A percentile compares a stretch with the other conserved stretches of the same genome.
These are phyloP conservation scores for Fusarium coffeatum DNA, from an alignment of 2,329 filamentous ascomycete species.

Conservation along the genomic window DNA sequence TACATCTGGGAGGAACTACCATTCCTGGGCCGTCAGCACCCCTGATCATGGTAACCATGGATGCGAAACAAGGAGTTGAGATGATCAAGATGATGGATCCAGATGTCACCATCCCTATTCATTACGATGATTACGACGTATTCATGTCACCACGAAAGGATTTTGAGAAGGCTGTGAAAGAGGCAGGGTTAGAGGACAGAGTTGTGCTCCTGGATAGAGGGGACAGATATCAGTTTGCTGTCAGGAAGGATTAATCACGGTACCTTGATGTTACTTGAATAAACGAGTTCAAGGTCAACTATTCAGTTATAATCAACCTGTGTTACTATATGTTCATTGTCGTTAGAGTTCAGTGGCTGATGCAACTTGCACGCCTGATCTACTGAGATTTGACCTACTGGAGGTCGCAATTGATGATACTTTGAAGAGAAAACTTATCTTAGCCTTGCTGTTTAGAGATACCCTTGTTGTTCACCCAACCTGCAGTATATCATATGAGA, in stretches of 20 bases:
- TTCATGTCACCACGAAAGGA: conserved; percentile 69
- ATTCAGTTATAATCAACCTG: too few relatives aligned
- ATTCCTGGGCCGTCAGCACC: conserved; percentile 69
- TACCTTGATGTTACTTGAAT: accelerated
- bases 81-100: conserved; percentile 69
- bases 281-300: neutral
- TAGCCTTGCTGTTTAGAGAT: too few relatives aligned
- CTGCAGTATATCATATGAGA: neutral
- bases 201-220: conserved; percentile 68
- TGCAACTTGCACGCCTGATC: too few relatives aligned
- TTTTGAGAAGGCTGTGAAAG: conserved; percentile 67
- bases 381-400: too few relatives aligned
- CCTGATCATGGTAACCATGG: conserved; percentile 76
- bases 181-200: conserved; percentile 61
- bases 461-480: too few relatives aligned
- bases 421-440: too few relatives aligned
- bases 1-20: conserved; percentile 74
- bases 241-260: neutral
- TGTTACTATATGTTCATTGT: too few relatives aligned
- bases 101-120: conserved; percentile 71
- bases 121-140: conserved; percentile 73
- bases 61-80: conserved; percentile 70
- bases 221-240: conserved; percentile 28
- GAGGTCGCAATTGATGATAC: too few relatives aligned
- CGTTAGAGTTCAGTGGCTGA: too few relatives aligned